phyloP scores from a whole-genome alignment of 2,329 filamentous ascomycete genomes.

The Exophiala xenobiotica region DNA sequence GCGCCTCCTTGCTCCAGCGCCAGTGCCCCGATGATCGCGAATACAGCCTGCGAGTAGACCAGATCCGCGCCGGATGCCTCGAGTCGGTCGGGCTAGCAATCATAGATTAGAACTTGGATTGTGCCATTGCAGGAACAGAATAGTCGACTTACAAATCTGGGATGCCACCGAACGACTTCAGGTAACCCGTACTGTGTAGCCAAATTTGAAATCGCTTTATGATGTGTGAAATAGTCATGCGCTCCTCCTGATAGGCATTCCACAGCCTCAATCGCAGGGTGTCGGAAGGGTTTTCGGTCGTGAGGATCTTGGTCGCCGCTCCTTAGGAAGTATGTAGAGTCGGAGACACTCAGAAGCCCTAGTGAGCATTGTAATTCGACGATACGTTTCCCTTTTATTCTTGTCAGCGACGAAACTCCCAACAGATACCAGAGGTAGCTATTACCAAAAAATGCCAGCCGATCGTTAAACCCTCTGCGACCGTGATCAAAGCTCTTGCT shows the following conservation, averaged over 20 bases:
- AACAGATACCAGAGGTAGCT: constrained; percentile 1
- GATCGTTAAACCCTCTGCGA: constrained; percentile 88
- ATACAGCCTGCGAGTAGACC: constrained; percentile 74
- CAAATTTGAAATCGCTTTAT: constrained; percentile 65
- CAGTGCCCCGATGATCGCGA: constrained; percentile 84
- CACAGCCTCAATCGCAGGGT: constrained; percentile 70
- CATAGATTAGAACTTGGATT: constrained; percentile 7
- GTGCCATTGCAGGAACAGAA: not conserved
- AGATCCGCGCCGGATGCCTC: constrained; percentile 69
- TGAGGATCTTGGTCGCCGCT: constrained; percentile 47
- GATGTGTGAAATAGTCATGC: constrained; percentile 62
- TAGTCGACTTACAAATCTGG: constrained; percentile 64
- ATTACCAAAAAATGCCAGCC: constrained; percentile 82
- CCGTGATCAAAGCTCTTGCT: constrained; percentile 99
- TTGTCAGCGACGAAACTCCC: constrained; percentile 1
- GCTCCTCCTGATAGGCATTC: constrained; percentile 66
- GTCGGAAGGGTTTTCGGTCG: constrained; percentile 64
- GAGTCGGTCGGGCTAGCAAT: constrained; percentile 57
- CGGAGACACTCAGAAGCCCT: constrained; percentile 51
- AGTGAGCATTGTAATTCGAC: constrained; percentile 65
- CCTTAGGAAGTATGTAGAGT: constrained; percentile 38
- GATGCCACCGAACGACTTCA: constrained; percentile 83
- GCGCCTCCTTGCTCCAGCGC: constrained; percentile 83
- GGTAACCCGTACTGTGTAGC: constrained; percentile 69
- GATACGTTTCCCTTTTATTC: constrained; percentile 58